Evolutionary conservation across 2,329 filamentous ascomycete species (phyloP).

Genomic region (Trichoderma sp.): DNA sequence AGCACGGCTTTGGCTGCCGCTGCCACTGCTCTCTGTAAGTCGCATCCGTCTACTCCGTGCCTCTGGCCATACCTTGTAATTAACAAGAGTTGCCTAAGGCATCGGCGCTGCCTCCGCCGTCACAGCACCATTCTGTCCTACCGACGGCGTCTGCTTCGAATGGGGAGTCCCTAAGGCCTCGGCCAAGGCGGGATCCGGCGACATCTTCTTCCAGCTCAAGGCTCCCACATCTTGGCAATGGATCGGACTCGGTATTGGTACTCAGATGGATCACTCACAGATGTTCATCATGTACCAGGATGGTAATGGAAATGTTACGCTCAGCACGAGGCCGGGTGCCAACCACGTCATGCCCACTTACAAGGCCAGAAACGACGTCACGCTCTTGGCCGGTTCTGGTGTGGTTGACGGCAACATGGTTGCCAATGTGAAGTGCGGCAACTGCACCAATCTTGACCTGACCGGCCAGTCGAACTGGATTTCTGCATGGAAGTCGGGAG

Average conservation of each 20-base stretch:
- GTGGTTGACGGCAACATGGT: conserved; percentile 52
- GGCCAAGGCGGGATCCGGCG: conserved; percentile 47
- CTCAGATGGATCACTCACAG: conserved; percentile 53
- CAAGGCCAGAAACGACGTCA: conserved; percentile 43
- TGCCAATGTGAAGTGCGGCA: conserved; percentile 57
- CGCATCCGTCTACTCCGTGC: neutral
- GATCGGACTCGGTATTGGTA: conserved; percentile 59
- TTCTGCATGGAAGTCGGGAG: conserved; percentile 52
- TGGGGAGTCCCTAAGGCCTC: conserved; percentile 55
- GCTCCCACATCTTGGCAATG: conserved; percentile 54
- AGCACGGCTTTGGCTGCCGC: conserved; percentile 18
- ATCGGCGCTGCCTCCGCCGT: conserved; percentile 26
- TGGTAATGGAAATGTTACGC: conserved; percentile 57
- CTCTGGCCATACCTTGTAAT: neutral
- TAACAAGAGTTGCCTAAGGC: conserved; percentile 23
- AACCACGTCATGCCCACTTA: conserved; percentile 50
- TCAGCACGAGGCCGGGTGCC: conserved; percentile 54
- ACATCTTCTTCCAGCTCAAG: conserved; percentile 61
- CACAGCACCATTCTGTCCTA: conserved; percentile 42
- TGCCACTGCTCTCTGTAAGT: conserved; percentile 23
- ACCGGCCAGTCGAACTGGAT: conserved; percentile 48
- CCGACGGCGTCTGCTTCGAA: conserved; percentile 50
- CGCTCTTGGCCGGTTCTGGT: conserved; percentile 59
- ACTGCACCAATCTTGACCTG: conserved; percentile 51
- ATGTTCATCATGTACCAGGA: conserved; percentile 64